Evolutionary conservation across 1,284 basidiomycete species (phyloP), one percentile per base, ranked within the genome.

Genomic region (Malassezia dermatis): DNA sequence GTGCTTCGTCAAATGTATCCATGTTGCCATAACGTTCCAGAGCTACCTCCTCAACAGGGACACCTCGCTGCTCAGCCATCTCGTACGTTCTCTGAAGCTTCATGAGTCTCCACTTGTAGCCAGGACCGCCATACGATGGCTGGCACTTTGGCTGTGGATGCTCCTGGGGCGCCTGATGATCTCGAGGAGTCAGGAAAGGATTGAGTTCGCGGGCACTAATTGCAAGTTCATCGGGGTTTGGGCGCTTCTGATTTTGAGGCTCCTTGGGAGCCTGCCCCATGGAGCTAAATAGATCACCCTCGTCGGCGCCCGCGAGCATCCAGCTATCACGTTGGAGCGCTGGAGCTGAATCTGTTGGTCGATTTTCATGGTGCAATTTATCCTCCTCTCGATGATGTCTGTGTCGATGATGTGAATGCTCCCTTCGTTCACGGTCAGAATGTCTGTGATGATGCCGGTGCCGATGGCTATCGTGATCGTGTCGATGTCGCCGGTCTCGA

Each of bases 31-130:
- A 72, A 26, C 68, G 57, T 45, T 96, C 93, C 24, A 89, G 64
- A 0, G 86, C 93, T 21, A 96, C 82, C 51, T 90, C 84, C 68
- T 89, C 85, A 1, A 93, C 75, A 0, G 83, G 67, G 19, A 81
- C 78, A 64, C 69, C 67, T 21, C 91, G 88, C 67, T 93, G 89
- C 59, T 89, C 84, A 0, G 87, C 89, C 4, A 86, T 82, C 74
- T 96, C 91, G 71, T 87, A 89, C 1, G 89, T 84, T 12, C 88
- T 80, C 32, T 85, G 83, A 1, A 98, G 81, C 72, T 91, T 90
- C 84, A 89, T 90, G 91, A 96, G 95, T 21, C 93, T 83, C 93
- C 93, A 98, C 69, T 85, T 84, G 15, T 88, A 88, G 10, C 93
- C 93, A 2, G 90, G 86, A 0, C 88, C 89, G 2, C 91, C 82